Percentiles rank a stretch among this genome's conserved stretches.
Evolutionary conservation across 2,329 filamentous ascomycete species (phyloP).

Genomic region (Graphiopsis chlorocephala): DNA sequence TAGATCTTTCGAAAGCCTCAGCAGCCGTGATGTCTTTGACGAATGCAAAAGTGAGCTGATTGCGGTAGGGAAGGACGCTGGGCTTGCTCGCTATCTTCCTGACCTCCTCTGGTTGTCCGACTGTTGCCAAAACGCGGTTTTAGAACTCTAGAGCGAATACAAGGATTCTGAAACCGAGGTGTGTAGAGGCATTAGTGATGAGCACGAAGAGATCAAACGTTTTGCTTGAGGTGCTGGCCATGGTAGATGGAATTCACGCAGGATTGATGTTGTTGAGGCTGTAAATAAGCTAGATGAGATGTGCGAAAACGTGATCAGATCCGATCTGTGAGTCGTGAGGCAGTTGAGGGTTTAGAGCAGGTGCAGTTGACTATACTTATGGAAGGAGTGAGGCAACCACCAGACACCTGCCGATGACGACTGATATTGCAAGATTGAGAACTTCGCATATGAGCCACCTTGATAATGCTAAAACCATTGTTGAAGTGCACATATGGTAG

Average conservation of each 20-base stretch:
- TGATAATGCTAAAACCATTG: background rate
- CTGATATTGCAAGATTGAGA: background rate
- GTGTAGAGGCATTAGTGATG: background rate
- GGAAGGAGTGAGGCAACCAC: background rate
- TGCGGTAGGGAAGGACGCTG: background rate
- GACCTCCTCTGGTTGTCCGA: background rate
- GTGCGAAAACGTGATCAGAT: background rate
- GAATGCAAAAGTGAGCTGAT: background rate
- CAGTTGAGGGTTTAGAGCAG: too few relatives aligned
- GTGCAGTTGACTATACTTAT: background rate
- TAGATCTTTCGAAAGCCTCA: background rate
- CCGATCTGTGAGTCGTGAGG: background rate
- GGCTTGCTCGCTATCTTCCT: background rate
- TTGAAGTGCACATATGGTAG: background rate
- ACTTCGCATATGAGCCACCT: background rate
- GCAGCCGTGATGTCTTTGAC: background rate
- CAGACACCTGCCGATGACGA: background rate
- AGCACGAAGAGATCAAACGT: background rate
- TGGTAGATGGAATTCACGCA: background rate
- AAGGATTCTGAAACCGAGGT: background rate
- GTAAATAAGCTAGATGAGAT: background rate
- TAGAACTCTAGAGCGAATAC: background rate
- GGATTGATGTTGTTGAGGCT: background rate
- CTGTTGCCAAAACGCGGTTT: background rate
- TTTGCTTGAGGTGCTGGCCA: background rate